Percentiles rank a stretch among this genome's conserved stretches.
Evolutionary conservation across 148 eudicot genomes (phyloP).

Genomic region (Camellia sinensis): DNA sequence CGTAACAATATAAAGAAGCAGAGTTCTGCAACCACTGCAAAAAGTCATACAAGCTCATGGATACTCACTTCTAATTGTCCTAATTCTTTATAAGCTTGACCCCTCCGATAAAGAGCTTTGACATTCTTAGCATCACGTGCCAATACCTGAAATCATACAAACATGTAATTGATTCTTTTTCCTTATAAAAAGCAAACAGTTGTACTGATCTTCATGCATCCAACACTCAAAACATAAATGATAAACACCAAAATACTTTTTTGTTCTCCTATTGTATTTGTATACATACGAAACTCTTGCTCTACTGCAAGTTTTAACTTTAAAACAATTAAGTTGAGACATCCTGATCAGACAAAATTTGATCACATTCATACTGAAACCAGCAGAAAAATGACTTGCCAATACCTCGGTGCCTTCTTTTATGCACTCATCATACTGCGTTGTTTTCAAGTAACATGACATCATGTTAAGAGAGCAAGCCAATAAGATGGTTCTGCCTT

Average conservation of each 20-base stretch:
- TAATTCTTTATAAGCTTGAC: slow-evolving; percentile 83
- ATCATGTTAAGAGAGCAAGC: slow-evolving; percentile 95
- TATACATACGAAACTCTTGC: neutral
- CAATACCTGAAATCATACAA: slow-evolving; percentile 53
- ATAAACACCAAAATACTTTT: neutral
- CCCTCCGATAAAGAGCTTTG: slow-evolving; percentile 92
- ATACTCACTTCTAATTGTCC: slow-evolving; percentile 68
- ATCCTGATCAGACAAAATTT: neutral
- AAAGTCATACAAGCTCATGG: neutral
- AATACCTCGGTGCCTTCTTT: slow-evolving; percentile 91
- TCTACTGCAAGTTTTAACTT: neutral
- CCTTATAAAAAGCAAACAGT: neutral
- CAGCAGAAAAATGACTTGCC: neutral
- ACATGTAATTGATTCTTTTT: neutral
- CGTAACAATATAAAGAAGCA: slow-evolving; percentile 19
- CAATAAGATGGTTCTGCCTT: slow-evolving; percentile 47
- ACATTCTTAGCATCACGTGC: slow-evolving; percentile 69
- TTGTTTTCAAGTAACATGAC: slow-evolving; percentile 92
- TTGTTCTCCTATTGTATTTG: neutral
- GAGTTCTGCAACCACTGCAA: slow-evolving; percentile 14
- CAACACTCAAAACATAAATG: neutral
- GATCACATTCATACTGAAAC: neutral
- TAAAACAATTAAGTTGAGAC: neutral
- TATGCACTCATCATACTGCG: slow-evolving; percentile 73
- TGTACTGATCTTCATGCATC: neutral